These are phyloP conservation scores for Globisporangium irregulare DNA, from an alignment of 352 stramenopile species.

Conservation along the genomic window DNA sequence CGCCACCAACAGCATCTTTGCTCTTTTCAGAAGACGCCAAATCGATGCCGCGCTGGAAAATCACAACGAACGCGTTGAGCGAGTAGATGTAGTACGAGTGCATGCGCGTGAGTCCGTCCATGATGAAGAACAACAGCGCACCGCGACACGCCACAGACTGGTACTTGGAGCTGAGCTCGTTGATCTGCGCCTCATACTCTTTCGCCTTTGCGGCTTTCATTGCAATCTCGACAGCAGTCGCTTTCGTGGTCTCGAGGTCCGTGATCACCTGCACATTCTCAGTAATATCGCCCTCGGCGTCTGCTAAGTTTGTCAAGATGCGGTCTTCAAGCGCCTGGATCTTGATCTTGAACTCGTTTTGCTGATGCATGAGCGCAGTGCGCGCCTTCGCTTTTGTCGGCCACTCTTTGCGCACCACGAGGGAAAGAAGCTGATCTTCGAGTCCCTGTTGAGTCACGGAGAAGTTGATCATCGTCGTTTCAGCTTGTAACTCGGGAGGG, in stretches of 20 bases:
- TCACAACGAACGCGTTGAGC: conserved; percentile 93
- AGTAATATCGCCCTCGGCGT: conserved; percentile 88
- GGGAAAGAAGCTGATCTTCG: conserved; percentile 86
- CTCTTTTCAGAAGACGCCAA: conserved; percentile 55
- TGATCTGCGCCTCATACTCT: conserved; percentile 79
- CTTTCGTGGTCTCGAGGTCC: conserved; percentile 92
- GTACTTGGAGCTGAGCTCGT: conserved; percentile 89
- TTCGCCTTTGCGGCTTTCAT: conserved; percentile 72
- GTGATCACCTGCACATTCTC: conserved; percentile 96
- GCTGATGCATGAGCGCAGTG: conserved; percentile 80
- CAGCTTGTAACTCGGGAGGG: conserved; percentile 87
- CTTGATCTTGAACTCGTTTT: conserved; percentile 89
- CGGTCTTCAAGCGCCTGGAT: conserved; percentile 88
- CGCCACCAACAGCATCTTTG: conserved; percentile 19
- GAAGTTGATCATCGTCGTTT: conserved; percentile 92
- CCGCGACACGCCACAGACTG: conserved; percentile 88
- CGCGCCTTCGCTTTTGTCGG: conserved; percentile 81
- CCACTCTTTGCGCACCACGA: conserved; percentile 90
- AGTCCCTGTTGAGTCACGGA: conserved; percentile 86
- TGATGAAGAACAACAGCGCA: conserved; percentile 94
- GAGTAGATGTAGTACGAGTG: conserved; percentile 96
- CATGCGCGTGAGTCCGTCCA: conserved; percentile 91
- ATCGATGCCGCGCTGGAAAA: conserved; percentile 95
- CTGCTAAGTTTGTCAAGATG: conserved; percentile 80
- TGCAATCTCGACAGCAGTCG: conserved; percentile 84